Conservation (phyloP, 306 rosid species). For the Medicago truncatula region MtrunA17r5.0-ANR NC_053049.1:42198501-42199000, state of each 20-base stretch:
- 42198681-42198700: conserved; percentile 14
- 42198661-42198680: not conserved
- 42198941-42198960: conserved; percentile 71
- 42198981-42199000: conserved; percentile 78
- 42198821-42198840: conserved; percentile 72
- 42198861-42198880: conserved; percentile 40
- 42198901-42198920: conserved; percentile 35
- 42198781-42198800: conserved; percentile 60
- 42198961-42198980: conserved; percentile 75
- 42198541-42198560: conserved; percentile 59
- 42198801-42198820: conserved; percentile 75
- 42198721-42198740: not conserved
- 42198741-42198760: not conserved
- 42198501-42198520: conserved; percentile 26
- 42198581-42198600: conserved; percentile 80
- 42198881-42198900: conserved; percentile 19
- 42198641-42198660: too few species aligned
- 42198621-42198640: conserved; percentile 46
- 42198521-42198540: conserved; percentile 55
- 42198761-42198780: conserved; percentile 18
- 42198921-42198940: conserved; percentile 35
- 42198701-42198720: conserved; percentile 34
- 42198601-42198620: conserved; percentile 81
- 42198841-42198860: conserved; percentile 48
- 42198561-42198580: conserved; percentile 66